Evolutionary conservation across 139 green algal genomes (phyloP).

Genomic region (Haematococcus sp.): DNA sequence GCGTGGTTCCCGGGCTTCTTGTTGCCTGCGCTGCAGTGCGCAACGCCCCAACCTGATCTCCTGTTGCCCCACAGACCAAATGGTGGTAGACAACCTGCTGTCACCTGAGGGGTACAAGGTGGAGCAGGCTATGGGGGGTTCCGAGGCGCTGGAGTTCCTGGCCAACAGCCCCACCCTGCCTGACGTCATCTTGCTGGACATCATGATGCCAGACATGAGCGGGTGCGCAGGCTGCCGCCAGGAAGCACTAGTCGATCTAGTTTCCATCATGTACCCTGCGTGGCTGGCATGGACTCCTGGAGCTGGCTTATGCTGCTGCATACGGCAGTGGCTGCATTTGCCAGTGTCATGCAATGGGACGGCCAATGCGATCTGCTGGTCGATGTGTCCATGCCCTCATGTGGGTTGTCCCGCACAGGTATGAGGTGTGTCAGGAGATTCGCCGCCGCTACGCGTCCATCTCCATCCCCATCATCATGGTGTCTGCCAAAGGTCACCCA

Average conservation of each 20-base stretch:
- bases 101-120: slow-evolving; percentile 26
- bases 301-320: too few relatives aligned
- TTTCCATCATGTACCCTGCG: too few relatives aligned
- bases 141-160: slow-evolving; percentile 31
- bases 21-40: too few relatives aligned
- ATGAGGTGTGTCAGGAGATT: slow-evolving; percentile 21
- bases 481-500: slow-evolving; percentile 32
- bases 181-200: slow-evolving; percentile 65
- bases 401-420: too few relatives aligned
- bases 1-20: too few relatives aligned
- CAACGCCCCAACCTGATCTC: too few relatives aligned
- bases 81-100: slow-evolving; percentile 33
- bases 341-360: too few relatives aligned
- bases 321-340: too few relatives aligned
- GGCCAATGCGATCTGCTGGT: too few relatives aligned
- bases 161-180: slow-evolving; percentile 29
- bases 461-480: slow-evolving; percentile 52
- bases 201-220: slow-evolving; percentile 75
- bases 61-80: slow-evolving; percentile 22
- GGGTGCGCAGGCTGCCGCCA: slow-evolving; percentile 26
- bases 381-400: too few relatives aligned
- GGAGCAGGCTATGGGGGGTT: slow-evolving; percentile 25
- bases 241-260: too few relatives aligned
- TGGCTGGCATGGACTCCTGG: too few relatives aligned
- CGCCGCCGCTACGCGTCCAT: slow-evolving; percentile 11